Conservation (phyloP, 192 early-diverging fungal species). For the Rhizoclosmatium globosum region DNA sequence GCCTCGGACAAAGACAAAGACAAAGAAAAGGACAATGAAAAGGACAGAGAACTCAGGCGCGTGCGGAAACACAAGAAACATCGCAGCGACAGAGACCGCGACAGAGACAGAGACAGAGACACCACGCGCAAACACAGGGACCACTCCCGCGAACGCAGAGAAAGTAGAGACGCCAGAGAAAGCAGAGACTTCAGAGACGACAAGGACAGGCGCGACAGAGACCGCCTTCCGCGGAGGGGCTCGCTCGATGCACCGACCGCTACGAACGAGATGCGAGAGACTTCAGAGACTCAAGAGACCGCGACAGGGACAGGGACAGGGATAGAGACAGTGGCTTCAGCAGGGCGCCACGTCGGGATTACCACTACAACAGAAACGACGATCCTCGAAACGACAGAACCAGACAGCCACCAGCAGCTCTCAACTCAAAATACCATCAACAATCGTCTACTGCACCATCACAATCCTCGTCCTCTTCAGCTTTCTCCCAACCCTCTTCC, state of each 20-base stretch:
- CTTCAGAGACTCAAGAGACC: neutral
- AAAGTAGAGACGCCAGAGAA: neutral
- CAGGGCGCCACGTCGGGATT: neutral
- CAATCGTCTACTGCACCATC: neutral
- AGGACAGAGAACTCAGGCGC: neutral
- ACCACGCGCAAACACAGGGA: neutral
- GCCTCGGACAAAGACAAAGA: neutral
- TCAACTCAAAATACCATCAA: neutral
- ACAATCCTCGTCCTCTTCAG: neutral
- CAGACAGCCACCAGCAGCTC: neutral
- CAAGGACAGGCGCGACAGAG: slow-evolving; percentile 13
- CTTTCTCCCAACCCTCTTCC: no score
- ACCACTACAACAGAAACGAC: neutral
- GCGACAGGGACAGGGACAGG: neutral
- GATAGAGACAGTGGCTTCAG: neutral
- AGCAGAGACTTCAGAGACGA: neutral
- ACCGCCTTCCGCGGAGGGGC: neutral
- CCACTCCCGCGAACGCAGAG: neutral
- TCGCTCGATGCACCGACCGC: neutral
- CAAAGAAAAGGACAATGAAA: neutral
- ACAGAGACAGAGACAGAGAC: neutral
- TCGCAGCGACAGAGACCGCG: neutral
- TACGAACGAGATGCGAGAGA: neutral
- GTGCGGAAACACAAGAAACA: neutral
- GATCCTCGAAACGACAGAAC: neutral